Percentiles rank a stretch among this genome's conserved stretches.
Conservation (phyloP, 2,329 filamentous ascomycete genomes). For the Monosporascus ibericus region DNA sequence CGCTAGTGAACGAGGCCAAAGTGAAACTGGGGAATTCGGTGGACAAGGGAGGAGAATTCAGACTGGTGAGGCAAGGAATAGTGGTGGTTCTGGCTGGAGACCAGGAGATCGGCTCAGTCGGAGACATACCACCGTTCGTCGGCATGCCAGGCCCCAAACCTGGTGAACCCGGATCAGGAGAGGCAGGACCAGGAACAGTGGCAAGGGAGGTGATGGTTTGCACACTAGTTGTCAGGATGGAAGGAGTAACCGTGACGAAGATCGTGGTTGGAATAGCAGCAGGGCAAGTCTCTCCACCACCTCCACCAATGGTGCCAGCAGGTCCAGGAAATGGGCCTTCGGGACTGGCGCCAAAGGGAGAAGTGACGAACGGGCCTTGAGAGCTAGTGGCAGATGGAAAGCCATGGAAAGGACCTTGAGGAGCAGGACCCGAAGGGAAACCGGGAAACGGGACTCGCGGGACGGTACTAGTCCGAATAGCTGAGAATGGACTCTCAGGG, state of each 20-base stretch:
- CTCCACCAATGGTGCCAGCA: slow-evolving; percentile 7
- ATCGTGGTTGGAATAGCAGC: slow-evolving; percentile 36
- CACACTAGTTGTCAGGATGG: slow-evolving; percentile 20
- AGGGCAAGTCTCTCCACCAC: slow-evolving; percentile 31
- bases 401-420: slow-evolving; percentile 1
- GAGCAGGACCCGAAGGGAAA: neutral
- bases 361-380: neutral
- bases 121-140: slow-evolving; percentile 8
- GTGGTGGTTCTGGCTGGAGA: slow-evolving; percentile 14
- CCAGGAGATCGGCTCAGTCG: slow-evolving; percentile 13
- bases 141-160: slow-evolving; percentile 6
- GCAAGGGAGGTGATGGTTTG: slow-evolving; percentile 28
- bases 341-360: neutral
- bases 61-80: slow-evolving; percentile 10
- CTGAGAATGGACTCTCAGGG: neutral
- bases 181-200: slow-evolving; percentile 15
- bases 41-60: slow-evolving; percentile 16
- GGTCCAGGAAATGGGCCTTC: neutral
- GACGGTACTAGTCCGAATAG: neutral
- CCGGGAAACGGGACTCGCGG: neutral
- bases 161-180: slow-evolving; percentile 12
- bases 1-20: slow-evolving; percentile 8
- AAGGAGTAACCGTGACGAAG: slow-evolving; percentile 40
- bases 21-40: slow-evolving; percentile 23
- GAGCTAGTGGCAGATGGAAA: neutral